Percentiles rank a stretch among this genome's conserved stretches.
Conservation (phyloP, 106 monocot species). For the Hemerocallis citrina region DNA sequence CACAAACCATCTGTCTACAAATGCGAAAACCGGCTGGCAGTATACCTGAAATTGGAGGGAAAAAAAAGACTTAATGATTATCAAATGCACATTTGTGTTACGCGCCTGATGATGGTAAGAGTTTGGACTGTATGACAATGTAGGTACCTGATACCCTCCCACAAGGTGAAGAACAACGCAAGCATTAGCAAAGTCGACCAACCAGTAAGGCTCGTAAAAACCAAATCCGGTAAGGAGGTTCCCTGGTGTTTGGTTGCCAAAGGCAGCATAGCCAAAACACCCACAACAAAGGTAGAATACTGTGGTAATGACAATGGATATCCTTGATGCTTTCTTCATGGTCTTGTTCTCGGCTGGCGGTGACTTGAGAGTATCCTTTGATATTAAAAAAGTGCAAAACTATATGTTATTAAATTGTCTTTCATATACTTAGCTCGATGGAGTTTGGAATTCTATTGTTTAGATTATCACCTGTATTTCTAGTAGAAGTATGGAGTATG, state of each 20-base stretch:
- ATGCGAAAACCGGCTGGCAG: slow-evolving; percentile 39
- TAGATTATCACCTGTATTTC: slow-evolving; percentile 65
- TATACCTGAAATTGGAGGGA: slow-evolving; percentile 17
- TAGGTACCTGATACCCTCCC: slow-evolving; percentile 93
- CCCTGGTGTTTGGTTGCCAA: slow-evolving; percentile 75
- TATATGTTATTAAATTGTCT: background rate
- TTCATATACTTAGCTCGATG: background rate
- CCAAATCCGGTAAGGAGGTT: slow-evolving; percentile 87
- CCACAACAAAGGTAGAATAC: slow-evolving; percentile 95
- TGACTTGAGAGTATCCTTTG: slow-evolving; percentile 76
- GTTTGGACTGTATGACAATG: too few species aligned
- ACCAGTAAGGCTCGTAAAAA: slow-evolving; percentile 90
- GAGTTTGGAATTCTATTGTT: too few species aligned
- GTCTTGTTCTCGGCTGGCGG: slow-evolving; percentile 80
- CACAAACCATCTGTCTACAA: slow-evolving; percentile 25
- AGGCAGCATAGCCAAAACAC: slow-evolving; percentile 88
- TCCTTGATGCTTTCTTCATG: slow-evolving; percentile 74
- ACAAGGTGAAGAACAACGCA: slow-evolving; percentile 80
- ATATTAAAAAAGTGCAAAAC: background rate
- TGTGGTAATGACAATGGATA: slow-evolving; percentile 56
- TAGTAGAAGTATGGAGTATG: slow-evolving; percentile 64
- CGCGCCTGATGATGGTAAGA: too few species aligned
- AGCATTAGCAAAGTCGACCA: slow-evolving; percentile 81
- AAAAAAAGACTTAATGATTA: too few species aligned
- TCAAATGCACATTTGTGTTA: too few species aligned